Evolutionary conservation across 306 rosid genomes (phyloP), one percentile per base, ranked within the genome.

Genomic region (Biancaea sappan): DNA sequence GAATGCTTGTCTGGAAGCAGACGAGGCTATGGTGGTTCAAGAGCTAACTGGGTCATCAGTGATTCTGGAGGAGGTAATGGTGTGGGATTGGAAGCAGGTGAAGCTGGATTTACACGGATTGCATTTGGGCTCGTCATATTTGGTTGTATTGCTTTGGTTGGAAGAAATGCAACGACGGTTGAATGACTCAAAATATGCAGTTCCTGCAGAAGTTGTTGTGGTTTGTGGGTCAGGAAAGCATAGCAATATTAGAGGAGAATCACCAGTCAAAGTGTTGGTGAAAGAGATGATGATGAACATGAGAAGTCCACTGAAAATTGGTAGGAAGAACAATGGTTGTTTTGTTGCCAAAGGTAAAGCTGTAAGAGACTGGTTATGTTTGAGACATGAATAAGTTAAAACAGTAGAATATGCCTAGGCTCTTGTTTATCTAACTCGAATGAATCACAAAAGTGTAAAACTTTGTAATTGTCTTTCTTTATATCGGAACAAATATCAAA

Each of bases 61-160:
- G 46, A 79, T 89, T 57, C 80, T 91, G 77, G 89, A 79, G 31
- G 96, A 89, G 80, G 82, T 80, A 9, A 82, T 83, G 92, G 85
- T 51, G 73, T 89, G 97, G 90, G 91, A 76, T 61, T 56, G 89
- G 56, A n/a, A 8, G 60, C 92, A 89, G 84, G 81, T 61, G n/a
- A 93, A 91, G 78, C 79, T 93, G 87, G 96, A 93, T 78, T 81
- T 91, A 79, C 96, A 90, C 76, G 97, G 98, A 29, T 71, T 86
- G 83, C 96, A 91, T 54, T 76, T 86, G 66, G 88, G 89, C 57
- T 76, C 94, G 7, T 87, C 90, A 8, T 94, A 94, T 66, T 75
- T 89, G 74, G 75, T 91, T 10, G 48, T 87, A 85, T 75, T 94
- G 44, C 83, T 85, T 71, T 91, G 98, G 96, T 62, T 94, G 69